Base-by-base conservation (phyloP, 2,329 filamentous ascomycete species). In the Bimuria novae-zelandiae region DNA sequence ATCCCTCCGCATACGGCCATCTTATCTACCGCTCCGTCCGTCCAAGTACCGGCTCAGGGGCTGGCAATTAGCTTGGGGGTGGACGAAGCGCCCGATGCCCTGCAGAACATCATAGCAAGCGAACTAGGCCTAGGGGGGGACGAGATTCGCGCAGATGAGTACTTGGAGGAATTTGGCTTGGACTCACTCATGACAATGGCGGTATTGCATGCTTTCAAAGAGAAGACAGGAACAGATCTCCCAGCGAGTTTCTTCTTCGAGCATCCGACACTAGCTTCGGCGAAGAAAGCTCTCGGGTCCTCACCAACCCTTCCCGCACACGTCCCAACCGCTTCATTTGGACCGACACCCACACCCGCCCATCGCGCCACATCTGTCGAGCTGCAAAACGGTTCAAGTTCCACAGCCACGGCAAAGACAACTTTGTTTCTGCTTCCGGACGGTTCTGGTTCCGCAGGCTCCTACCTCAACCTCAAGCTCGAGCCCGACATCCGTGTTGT, bases 181-280 rank as follows among this genome's bases (percentile, higher is more conserved):
- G 49, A 51, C 33, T 51, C 49, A 2, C 36, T 51, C 14, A 19
- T 50, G 22, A 50, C 47, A 51, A 52, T 35, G 39, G 44, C 33
- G 46, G 37, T 44, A 23, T 39, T 64, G 40, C 33, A 49, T 23
- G 29, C 23, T 14, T 30, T 51, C 40, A 41, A 30, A 17, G 36
- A 35, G 46, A 57, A 51, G 46, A 48, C 45, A 4, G 22, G 16
- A 5, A 27, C 23, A n/a, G 33, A 48, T n/a, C 27, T 48, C 22
- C 19, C 32, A 3, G 14, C 45, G n/a, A 21, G 16, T 32, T 48
- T 48, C 33, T 48, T 48, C 33, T 19, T 59, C 19, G 59, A 61
- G 27, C 57, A 56, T 49, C 59, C 54, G 7, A 60, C 59, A 10
- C 41, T 61, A 19, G 50, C 49, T 10, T 57, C 57, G n/a, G 29